Percentiles rank a stretch among this genome's conserved stretches.
These are phyloP conservation scores for Phellopilus nigrolimitatus DNA, from an alignment of 1,284 basidiomycete species.

Conservation along the genomic window DNA sequence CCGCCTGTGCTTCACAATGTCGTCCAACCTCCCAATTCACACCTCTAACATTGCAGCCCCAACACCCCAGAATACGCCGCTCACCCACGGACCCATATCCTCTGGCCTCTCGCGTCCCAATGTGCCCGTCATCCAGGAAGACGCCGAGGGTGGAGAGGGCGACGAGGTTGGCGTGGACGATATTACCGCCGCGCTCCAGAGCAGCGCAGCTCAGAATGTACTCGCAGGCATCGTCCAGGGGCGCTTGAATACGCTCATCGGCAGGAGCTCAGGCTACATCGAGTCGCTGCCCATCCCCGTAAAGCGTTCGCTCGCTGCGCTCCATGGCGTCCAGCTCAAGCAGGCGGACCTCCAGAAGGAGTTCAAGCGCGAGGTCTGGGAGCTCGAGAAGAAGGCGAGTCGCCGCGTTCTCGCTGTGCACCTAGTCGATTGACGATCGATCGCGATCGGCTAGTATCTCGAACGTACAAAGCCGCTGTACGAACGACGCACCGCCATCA, in stretches of 20 bases:
- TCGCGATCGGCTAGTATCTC: slow-evolving; percentile 59
- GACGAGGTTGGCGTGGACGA: slow-evolving; percentile 42
- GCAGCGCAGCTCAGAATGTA: slow-evolving; percentile 39
- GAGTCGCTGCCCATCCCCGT: slow-evolving; percentile 82
- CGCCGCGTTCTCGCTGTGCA: slow-evolving; percentile 6
- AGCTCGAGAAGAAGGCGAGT: slow-evolving; percentile 92
- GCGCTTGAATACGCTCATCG: slow-evolving; percentile 65
- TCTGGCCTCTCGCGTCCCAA: slow-evolving; percentile 62
- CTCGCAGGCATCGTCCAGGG: slow-evolving; percentile 60
- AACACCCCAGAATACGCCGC: slow-evolving; percentile 79
- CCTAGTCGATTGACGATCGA: background rate
- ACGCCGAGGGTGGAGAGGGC: too few relatives aligned
- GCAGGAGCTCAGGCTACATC: slow-evolving; percentile 81
- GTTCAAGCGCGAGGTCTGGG: slow-evolving; percentile 95
- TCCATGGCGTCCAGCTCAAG: slow-evolving; percentile 93
- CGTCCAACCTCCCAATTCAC: background rate
- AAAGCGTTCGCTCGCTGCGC: slow-evolving; percentile 83
- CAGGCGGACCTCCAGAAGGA: slow-evolving; percentile 91
- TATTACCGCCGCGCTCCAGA: slow-evolving; percentile 18
- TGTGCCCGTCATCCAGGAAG: slow-evolving; percentile 66
- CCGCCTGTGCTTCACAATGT: background rate
- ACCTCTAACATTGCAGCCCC: slow-evolving; percentile 41
- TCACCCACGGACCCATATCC: slow-evolving; percentile 65
- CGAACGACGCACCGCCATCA: slow-evolving; percentile 81
- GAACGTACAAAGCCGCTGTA: slow-evolving; percentile 83